Base-by-base conservation (phyloP, 139 green algal genomes). In the Trebouxia sp. region DNA sequence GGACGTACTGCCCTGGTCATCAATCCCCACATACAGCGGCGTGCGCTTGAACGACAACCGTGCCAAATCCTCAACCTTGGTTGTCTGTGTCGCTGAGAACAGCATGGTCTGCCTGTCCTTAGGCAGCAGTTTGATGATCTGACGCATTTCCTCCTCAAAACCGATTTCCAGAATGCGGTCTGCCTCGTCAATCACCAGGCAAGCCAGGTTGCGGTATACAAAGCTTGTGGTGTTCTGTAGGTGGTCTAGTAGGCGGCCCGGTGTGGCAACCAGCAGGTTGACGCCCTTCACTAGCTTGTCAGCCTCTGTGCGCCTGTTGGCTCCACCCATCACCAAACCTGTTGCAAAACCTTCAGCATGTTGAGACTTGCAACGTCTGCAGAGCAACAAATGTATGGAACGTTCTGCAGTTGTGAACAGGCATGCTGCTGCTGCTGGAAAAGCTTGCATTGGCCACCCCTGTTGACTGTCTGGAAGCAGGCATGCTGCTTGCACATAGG, bases 121-220 rank as follows among this genome's bases (percentile, higher is more conserved):
- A 35, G 96, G 96, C 84, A 99, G 86, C 32, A 98, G 83, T 62
- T 93, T 95, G 70, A 99, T 87, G 85, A 99, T 99, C 85, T 98
- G 92, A 0, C 92, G 84, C 94, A 99, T 97, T 86, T 99, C 96
- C 89, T 99, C 95, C 89, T 99, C 96, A 87, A 99, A 99, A 11
- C 96, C 96, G 76, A 98, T 97, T 85, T 99, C 96, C 83, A 99
- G 87, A 79, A 98, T 98, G 56, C 96, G 91, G 83, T 99, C 96
- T 4, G 96, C 96, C 90, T 99, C 96, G 80, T 99, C 96, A 81
- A 98, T 97, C 51, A 98, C 92, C 47, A 99, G 85, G 84, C 89
- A 96, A n/a, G 91, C 90, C 48, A 97, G 86, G 88, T 95, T 96
- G 72, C 92, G 82, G 84, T 80, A 88, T 67, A 94, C 82, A 85